Base-by-base conservation (phyloP, 1,139 yeast species). In the Suhomyces coccinellae region DNA sequence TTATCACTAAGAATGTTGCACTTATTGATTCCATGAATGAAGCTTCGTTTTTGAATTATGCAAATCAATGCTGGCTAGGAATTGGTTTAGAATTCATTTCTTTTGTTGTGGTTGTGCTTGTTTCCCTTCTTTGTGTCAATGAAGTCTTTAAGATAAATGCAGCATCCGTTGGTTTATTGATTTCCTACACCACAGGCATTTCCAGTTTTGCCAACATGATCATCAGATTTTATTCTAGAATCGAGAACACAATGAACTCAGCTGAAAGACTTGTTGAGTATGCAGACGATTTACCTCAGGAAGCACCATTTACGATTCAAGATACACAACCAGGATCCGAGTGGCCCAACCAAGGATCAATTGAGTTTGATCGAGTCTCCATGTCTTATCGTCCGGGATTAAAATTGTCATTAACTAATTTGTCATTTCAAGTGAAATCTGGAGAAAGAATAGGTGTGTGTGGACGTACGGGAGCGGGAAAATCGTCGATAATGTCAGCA, bases 391-490 rank as follows among this genome's bases (percentile, higher is more conserved):
- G 96, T 57, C 84, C 83, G 0, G 87, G 82, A 1, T 71, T 88
- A 44, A 96, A 97, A 0, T 67, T 77, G 27, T 95, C 86, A 3
- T 68, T 90, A 58, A 82, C 82, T 49, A 64, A 79, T 46, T 61
- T 89, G 39, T 59, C 62, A 33, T 59, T 80, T 36, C 53, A 58
- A 5, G 67, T 85, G 20, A 62, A 69, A 12, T 75, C 82, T 1
- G 75, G 79, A 13, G 83, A 83, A 59, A 84, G 82, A 58, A 72
- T 85, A 48, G 91, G 91, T 36, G 82, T 85, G 46, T 83, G 88
- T 65, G 93, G 93, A 15, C 76, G 91, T 53, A 85, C 91, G 1
- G 93, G 93, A 46, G 90, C 91, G 6, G 91, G 91, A 35, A 85
- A 85, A 61, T 78, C 85, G 15, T 79, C 88, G 2, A 80, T 85